phyloP scores from a whole-genome alignment of 352 stramenopile genomes.

The Bremia lactucae region DNA sequence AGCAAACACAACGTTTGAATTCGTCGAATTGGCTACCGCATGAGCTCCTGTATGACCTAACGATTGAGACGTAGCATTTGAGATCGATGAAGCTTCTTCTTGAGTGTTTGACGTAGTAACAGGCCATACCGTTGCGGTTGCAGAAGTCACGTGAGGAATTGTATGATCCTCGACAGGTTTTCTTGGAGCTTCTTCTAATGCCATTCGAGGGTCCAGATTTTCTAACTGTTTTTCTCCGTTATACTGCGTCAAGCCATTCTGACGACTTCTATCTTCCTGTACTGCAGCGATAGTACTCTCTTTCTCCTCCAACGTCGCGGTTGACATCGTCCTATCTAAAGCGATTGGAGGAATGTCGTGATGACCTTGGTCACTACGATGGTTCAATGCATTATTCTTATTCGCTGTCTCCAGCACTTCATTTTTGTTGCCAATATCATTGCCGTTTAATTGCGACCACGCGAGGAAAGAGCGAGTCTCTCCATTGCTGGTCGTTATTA shows the following conservation, averaged over 20 bases:
- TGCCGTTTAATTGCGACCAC: constrained; percentile 5
- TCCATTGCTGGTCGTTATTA: constrained; percentile 15
- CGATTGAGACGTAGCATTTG: neutral
- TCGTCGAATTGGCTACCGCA: too few species aligned
- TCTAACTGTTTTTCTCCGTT: neutral
- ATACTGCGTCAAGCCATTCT: neutral
- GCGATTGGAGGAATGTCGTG: neutral
- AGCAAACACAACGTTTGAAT: too few species aligned
- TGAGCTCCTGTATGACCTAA: too few species aligned
- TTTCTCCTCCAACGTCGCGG: constrained; percentile 1
- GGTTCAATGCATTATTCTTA: neutral
- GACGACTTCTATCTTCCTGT: neutral
- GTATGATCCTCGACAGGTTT: too few species aligned
- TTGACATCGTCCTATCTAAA: neutral
- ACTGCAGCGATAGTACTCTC: neutral
- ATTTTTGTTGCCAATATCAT: neutral
- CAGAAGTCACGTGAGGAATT: too few species aligned
- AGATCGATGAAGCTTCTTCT: constrained; percentile 2
- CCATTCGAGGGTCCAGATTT: too few species aligned
- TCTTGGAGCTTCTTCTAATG: too few species aligned
- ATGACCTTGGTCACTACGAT: neutral
- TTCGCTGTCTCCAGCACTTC: neutral
- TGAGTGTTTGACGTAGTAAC: too few species aligned
- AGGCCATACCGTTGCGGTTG: too few species aligned
- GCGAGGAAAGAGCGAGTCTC: constrained; percentile 13